Evolutionary conservation across 495 filamentous ascomycete species (phyloP), one percentile per base, ranked within the genome.

Genomic region (Cryomyces minteri): DNA sequence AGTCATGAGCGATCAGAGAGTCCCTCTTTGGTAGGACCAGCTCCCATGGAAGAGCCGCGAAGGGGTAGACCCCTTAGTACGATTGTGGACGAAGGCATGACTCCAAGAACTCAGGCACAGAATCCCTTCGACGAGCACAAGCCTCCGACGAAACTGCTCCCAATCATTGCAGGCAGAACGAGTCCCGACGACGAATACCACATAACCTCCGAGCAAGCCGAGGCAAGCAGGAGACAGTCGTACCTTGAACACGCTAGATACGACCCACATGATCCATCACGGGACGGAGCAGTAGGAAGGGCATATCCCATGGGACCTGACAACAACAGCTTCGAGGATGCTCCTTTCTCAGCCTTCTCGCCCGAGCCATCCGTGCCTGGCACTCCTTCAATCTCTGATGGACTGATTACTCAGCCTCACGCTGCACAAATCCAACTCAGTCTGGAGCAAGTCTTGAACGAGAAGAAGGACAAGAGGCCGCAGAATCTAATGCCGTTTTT

Each of bases 401-500:
- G 12, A 14, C 9, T 38, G 34, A 38, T 10, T 3, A 14, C 12
- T 9, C 9, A 38, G 34, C 34, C 34, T 38, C 9, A 38, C 34
- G 1, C 12, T 9, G 12, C 9, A 9, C 9, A 14, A 38, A 9
- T 38, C 12, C 48, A 49, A 11, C 51, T 53, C 10, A 46, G 48
- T 18, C 42, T 45, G 8, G 48, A 49, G 34, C 4, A 43, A 8
- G 48, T 50, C 31, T 45, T 53, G 39, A 38, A 50, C 14, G 48
- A 53, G 39, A 53, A 50, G 43, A 38, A 46, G 34, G 40, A 82
- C 48, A 73, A 72, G 52, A 64, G 69, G 52, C 66, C 80, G 28
- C 76, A 80, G 49, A 71, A 77, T 48, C 72, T 79, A 12, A 71
- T 78, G 48, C 76, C 75, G 29, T 76, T 72, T 62, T 82, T 82